Evolutionary conservation across 257 asterid species (phyloP), one percentile per base, ranked within the genome.

Genomic region (Cordia subcordata): DNA sequence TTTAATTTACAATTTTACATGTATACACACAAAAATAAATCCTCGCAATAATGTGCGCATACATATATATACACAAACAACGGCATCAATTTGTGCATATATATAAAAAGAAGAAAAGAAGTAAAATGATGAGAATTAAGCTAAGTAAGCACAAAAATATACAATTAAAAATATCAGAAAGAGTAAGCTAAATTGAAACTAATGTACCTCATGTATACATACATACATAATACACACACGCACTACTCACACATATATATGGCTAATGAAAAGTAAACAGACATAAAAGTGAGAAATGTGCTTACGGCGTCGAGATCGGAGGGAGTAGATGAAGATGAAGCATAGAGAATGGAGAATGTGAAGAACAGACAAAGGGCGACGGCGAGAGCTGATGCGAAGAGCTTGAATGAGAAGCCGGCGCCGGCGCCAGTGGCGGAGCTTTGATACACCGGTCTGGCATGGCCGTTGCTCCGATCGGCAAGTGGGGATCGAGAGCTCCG

Each of bases 251-350:
- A 47, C 18, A 5, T 52, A 2, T 17, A 52, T 21, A 53, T 15
- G 11, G 0, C 4, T 42, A 42, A 11, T 42, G 47, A 42, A 3
- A 42, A 3, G 10, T 11, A 10, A 11, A 42, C 17, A 11, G 20
- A 49, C 12, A 6, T 2, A 0, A 13, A 16, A 49, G 10, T 13
- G 14, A 4, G 12, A 16, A 5, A n/a, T 49, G 57, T 1, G 64
- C 81, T 61, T 52, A 82, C 83, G n/a, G 20, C 62, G 54, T 53
- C 1, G 58, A 65, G 65, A 64, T 76, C 72, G 56, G 68, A 58
- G 22, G 71, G 22, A 66, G 56, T 32, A 40, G 40, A 13, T 42
- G 77, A 65, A n/a, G 77, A 20, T 20, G 57, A 53, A 10, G 62
- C 46, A 47, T 61, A 63, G 42, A 79, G 70, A 57, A 69, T 58